Percentiles rank a stretch among this genome's conserved stretches.
Evolutionary conservation across 441 rosid genomes (phyloP).

Genomic region (Geranium incanum): DNA sequence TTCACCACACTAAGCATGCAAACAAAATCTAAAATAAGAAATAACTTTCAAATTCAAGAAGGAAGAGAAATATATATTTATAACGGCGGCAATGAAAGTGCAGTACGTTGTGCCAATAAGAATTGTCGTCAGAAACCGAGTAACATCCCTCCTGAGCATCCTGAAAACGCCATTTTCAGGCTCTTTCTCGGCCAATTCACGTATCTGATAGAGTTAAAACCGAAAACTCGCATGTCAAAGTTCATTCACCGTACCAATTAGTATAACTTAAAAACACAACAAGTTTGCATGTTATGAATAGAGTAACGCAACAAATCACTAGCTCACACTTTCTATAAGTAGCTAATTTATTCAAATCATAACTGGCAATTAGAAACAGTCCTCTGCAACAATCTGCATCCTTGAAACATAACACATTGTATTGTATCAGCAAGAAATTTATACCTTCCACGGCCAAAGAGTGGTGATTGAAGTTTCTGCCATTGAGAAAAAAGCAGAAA

Average conservation of each 20-base stretch:
- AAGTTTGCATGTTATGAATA: too few relatives aligned
- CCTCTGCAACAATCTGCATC: too few relatives aligned
- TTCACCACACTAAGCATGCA: slow-evolving; percentile 67
- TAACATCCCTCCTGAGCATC: slow-evolving; percentile 92
- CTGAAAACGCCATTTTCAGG: slow-evolving; percentile 90
- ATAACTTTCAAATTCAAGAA: slow-evolving; percentile 24
- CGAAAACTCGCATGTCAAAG: background rate
- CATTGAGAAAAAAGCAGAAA: slow-evolving; percentile 97
- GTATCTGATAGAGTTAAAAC: slow-evolving; percentile 45
- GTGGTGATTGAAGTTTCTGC: slow-evolving; percentile 98
- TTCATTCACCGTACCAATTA: too few relatives aligned
- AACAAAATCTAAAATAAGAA: slow-evolving; percentile 35
- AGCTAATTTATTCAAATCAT: background rate
- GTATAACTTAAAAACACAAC: too few relatives aligned
- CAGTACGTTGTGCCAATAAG: slow-evolving; percentile 97
- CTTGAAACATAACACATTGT: background rate
- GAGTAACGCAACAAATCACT: too few relatives aligned
- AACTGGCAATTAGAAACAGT: background rate
- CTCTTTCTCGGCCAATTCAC: slow-evolving; percentile 96
- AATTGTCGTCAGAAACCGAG: slow-evolving; percentile 94
- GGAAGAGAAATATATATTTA: slow-evolving; percentile 17
- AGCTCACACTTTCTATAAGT: too few relatives aligned
- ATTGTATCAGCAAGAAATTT: slow-evolving; percentile 11
- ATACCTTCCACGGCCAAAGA: slow-evolving; percentile 99
- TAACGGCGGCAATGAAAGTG: slow-evolving; percentile 20